Evolutionary conservation across 768 basidiomycete species (phyloP), one percentile per base, ranked within the genome.

Genomic region (Lactarius vividus): DNA sequence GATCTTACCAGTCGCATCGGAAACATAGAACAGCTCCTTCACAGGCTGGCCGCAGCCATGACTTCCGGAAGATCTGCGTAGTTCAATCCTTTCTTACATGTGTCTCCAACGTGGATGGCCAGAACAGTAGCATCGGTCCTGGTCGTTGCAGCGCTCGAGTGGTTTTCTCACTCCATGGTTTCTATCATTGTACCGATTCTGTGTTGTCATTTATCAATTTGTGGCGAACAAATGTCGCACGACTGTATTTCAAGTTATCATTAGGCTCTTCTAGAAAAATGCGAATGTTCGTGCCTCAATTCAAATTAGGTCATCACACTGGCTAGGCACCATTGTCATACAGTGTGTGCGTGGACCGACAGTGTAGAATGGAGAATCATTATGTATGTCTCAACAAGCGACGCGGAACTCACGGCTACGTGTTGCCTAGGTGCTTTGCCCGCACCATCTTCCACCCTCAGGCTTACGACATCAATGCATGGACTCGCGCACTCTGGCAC

Each of bases 1-100:
- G 37, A 39, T 16, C 37, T 39, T 39, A 39, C 37, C 40, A 28
- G 31, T 31, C 62, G 39, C 5, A 59, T 54, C 4, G 37, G 23
- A 53, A 61, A 49, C 13, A 56, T 61, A 9, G 64, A 61, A 28
- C 44, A 57, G 13, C 42, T 55, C 59, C 59, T 65, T 18, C 54
- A 37, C 16, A 26, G 10, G 35, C 23, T 52, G 10, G 56, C 44
- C 11, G 49, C 49, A 23, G 5, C 49, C 6, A 13, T 26, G 49
- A 49, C 5, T 26, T 4, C 23, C 11, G 23, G 49, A 15, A 26
- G 49, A 13, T 15, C 49, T 15, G 26, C 4, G 26, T 52, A 49
- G 13, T 15, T 23, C 11, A 26, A 13, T 15, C 42, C 20, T n/a
- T 3, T 10, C 9, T 23, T 26, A 26, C 46, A 13, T 23, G 20